These are phyloP conservation scores for Juglanconis oblonga DNA, from an alignment of 2,329 filamentous ascomycete species.

Conservation along the genomic window DNA sequence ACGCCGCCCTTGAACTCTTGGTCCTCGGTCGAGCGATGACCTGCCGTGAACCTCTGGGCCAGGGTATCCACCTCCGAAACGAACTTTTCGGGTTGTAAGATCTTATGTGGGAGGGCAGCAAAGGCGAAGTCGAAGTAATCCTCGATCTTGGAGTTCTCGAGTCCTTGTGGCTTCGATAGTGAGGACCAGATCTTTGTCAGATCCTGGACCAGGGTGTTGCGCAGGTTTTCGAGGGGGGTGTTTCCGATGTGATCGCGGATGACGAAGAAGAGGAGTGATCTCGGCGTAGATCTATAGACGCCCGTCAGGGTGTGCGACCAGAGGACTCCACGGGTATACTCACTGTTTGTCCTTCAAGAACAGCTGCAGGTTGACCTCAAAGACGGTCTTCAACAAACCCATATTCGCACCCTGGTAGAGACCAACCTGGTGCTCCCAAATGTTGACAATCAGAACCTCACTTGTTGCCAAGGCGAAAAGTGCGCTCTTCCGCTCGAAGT, in stretches of 20 bases:
- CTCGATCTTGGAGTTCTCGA: slow-evolving; percentile 85
- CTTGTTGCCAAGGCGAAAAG: slow-evolving; percentile 96
- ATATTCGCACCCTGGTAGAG: slow-evolving; percentile 98
- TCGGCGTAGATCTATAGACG: slow-evolving; percentile 68
- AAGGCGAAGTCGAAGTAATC: slow-evolving; percentile 99
- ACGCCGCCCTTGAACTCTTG: slow-evolving; percentile 75
- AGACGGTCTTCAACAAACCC: slow-evolving; percentile 97
- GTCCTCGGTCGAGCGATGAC: slow-evolving; percentile 71
- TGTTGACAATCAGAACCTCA: slow-evolving; percentile 96
- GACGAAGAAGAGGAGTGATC: slow-evolving; percentile 95
- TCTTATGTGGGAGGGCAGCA: slow-evolving; percentile 92
- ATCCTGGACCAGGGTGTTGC: slow-evolving; percentile 86
- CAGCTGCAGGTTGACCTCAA: slow-evolving; percentile 95
- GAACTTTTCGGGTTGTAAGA: slow-evolving; percentile 91
- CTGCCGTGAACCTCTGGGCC: slow-evolving; percentile 76
- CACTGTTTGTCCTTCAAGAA: slow-evolving; percentile 95
- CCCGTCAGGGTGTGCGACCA: background rate
- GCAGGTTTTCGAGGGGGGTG: slow-evolving; percentile 85
- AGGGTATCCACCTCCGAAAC: slow-evolving; percentile 75
- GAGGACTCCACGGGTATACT: slow-evolving; percentile 29
- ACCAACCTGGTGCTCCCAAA: slow-evolving; percentile 98
- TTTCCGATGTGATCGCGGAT: slow-evolving; percentile 95
- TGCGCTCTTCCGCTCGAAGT: slow-evolving; percentile 97
- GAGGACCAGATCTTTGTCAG: slow-evolving; percentile 88
- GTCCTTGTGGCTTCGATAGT: slow-evolving; percentile 83